These are phyloP conservation scores for Annona cherimola DNA, from an alignment of 164 flowering plant species.

Conservation along the genomic window DNA sequence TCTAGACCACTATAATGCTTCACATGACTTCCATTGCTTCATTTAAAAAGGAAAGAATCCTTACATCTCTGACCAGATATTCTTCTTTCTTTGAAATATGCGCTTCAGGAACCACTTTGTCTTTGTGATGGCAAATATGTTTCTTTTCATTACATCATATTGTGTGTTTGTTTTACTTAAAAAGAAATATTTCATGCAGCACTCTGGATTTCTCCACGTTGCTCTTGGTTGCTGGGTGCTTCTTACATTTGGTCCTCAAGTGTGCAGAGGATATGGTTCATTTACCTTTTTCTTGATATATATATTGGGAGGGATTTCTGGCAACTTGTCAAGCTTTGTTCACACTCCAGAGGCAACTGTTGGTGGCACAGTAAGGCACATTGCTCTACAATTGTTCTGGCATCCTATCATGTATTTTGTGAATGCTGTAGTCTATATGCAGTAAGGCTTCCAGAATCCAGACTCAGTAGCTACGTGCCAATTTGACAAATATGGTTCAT, in stretches of 20 bases:
- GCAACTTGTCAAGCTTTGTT: slow-evolving; percentile 63
- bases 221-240: slow-evolving; percentile 67
- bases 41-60: background rate
- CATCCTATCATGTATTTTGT: background rate
- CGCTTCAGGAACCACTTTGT: background rate
- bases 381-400: background rate
- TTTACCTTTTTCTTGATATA: slow-evolving; percentile 64
- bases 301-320: slow-evolving; percentile 68
- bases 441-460: no score
- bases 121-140: background rate
- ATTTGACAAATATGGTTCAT: background rate
- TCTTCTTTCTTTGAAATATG: background rate
- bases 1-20: background rate
- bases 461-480: background rate
- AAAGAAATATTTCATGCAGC: slow-evolving; percentile 39
- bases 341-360: slow-evolving; percentile 70
- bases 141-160: background rate
- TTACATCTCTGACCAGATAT: background rate
- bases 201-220: slow-evolving; percentile 61
- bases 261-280: slow-evolving; percentile 54
- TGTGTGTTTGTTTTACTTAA: background rate
- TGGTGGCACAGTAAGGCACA: slow-evolving; percentile 64
- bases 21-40: background rate
- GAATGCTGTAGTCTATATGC: background rate
- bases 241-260: slow-evolving; percentile 59